Evolutionary conservation across 495 filamentous ascomycete genomes (phyloP).

Genomic region (Pyrenula aspistea): DNA sequence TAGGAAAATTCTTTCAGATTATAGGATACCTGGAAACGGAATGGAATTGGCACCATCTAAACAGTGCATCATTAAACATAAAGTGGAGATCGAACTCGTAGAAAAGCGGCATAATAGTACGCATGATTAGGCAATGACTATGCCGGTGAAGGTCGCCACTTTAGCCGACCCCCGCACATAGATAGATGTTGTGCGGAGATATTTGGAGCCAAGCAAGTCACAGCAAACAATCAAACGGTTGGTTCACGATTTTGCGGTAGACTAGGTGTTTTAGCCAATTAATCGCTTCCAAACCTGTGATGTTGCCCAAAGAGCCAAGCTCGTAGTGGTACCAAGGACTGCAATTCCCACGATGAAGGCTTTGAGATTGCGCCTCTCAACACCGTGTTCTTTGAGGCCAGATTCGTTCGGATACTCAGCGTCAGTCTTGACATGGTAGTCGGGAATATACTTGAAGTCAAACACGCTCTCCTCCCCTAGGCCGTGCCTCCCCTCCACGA

Average conservation of each 20-base stretch:
- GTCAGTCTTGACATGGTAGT: conserved; percentile 9
- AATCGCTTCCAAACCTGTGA: not conserved
- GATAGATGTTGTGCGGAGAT: not conserved
- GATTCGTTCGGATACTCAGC: not conserved
- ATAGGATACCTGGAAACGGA: too few relatives aligned
- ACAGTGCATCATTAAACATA: too few relatives aligned
- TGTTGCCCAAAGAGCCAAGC: not conserved
- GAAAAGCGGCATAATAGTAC: too few relatives aligned
- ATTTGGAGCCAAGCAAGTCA: too few relatives aligned
- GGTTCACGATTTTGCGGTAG: too few relatives aligned
- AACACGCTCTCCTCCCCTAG: conserved; percentile 45
- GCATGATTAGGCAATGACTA: too few relatives aligned
- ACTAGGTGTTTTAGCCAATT: not conserved
- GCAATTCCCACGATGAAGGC: not conserved
- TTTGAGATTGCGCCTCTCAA: conserved; percentile 1
- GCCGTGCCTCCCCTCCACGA: conserved; percentile 43
- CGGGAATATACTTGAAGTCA: conserved; percentile 56
- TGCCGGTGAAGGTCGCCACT: not conserved
- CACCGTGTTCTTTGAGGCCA: not conserved
- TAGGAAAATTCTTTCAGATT: too few relatives aligned
- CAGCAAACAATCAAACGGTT: too few relatives aligned
- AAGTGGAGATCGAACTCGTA: too few relatives aligned
- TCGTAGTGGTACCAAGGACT: not conserved
- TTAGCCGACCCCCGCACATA: not conserved
- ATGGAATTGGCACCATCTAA: too few relatives aligned